Base-by-base conservation (phyloP, 139 green algal species). In the Coelastrella sp. region DNA sequence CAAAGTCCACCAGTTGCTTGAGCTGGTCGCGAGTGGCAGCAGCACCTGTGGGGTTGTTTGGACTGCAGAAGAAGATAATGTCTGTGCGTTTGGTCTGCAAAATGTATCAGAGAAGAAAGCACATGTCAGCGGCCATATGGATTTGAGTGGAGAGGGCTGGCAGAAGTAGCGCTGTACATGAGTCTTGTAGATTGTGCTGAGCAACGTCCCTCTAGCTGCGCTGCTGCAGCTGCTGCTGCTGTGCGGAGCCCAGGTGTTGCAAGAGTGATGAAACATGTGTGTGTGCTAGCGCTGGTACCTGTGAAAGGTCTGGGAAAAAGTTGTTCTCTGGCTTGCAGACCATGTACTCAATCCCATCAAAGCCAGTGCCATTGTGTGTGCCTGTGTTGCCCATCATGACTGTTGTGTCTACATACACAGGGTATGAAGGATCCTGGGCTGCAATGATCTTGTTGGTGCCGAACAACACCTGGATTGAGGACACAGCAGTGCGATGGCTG, bases 11-110 rank as follows among this genome's bases (percentile, higher is more conserved):
- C 61, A 99, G 96, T 87, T 98, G 74, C 35, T 92, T 96, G 75
- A 99, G 95, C 94, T 99, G 98, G 73, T 94, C 93, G 20, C 98
- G 92, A 7, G 98, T 99, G 68, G 98, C 98, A 20, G 98, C 96
- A 74, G 97, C 97, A 63, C 97, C 97, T 0, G 97, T 99, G 57
- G 97, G 97, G 96, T 99, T 99, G 98, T 99, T 99, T 83, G 98
- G 98, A 20, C 96, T 99, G 98, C 98, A 99, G 94, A 99, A 99
- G 95, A 99, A 99, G 91, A 99, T 99, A 90, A 99, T 92, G 95
- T 99, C 98, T 10, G 98, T 98, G 84, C 94, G 94, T 78, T 92
- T 90, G 57, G 89, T 93, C 96, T 97, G 92, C 25, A 87, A 10
- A 20, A 24, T 27, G 6, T 8, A 80, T 15, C 68, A 76, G 24